Base-by-base conservation (phyloP, 495 filamentous ascomycete genomes). In the Elasticomyces elasticus region DNA sequence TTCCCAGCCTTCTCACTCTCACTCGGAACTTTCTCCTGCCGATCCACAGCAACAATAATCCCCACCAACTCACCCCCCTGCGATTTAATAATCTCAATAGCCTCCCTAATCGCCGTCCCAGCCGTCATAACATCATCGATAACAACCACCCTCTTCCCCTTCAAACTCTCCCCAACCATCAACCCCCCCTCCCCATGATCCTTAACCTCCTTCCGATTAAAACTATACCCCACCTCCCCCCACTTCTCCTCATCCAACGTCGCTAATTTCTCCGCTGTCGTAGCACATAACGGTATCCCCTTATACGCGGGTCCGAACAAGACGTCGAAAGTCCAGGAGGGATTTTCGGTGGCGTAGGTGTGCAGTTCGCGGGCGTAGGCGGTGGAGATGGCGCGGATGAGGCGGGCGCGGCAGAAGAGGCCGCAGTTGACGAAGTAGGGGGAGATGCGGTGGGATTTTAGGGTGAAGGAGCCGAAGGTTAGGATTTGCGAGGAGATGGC, bases 341-440 rank as follows among this genome's bases (percentile, higher is more conserved):
- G 63, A 51, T 69, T 58, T 23, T 33, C 41, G 1, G 72, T 64
- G 26, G 69, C 64, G 43, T 64, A 57, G n/a, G 55, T 53, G 49
- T 64, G 64, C 42, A 95, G 81, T 45, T 87, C 79, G 42, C 81
- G 75, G 6, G 91, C 90, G 67, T 89, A 97, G 40, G 91, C 88
- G 40, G 78, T 73, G 51, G 82, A 76, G 56, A 92, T 80, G 54
- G 86, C 79, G 52, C 76, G 74, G 53, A 92, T 79, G 19, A 94
- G 78, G 54, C 80, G 72, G 24, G 81, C 84, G 22, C 78, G 79
- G 73, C 89, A 84, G 73, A 96, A 89, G 60, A 84, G 78, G 28
- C 87, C 88, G 17, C 89, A 87, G 70, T 92, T 94, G 83, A 97
- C 94, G 79, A 98, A 96, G 79, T 97, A 96, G n/a, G 92, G 90